Percentiles rank a stretch among this genome's conserved stretches.
These are phyloP conservation scores for Syzygium oleosum DNA, from an alignment of 345 rosid genomes.

Conservation along the genomic window DNA sequence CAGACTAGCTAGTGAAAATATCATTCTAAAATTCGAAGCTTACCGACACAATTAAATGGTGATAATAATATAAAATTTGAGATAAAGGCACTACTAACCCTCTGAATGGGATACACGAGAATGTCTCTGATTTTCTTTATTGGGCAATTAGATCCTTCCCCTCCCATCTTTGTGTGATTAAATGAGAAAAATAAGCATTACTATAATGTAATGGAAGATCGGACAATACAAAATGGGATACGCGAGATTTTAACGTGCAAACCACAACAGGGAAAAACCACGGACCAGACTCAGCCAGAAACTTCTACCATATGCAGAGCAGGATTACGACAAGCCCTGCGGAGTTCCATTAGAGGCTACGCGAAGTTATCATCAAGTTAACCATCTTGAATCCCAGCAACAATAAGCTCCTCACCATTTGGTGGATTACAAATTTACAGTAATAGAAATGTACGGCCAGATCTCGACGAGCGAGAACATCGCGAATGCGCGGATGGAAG, in stretches of 20 bases:
- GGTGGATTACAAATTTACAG: no score
- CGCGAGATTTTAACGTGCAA: neutral
- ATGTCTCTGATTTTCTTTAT: neutral
- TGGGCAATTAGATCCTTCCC: neutral
- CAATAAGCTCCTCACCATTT: no score
- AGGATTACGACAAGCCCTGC: no score
- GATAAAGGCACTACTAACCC: neutral
- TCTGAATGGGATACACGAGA: no score
- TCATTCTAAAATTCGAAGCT: neutral
- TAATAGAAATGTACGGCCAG: no score
- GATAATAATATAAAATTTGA: neutral
- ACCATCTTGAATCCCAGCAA: no score
- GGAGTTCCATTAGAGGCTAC: no score
- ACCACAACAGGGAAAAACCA: neutral
- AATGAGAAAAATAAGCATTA: neutral
- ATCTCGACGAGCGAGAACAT: no score
- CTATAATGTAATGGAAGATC: neutral
- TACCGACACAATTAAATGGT: neutral
- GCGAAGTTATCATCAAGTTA: no score
- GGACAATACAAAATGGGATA: no score
- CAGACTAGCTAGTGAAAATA: neutral
- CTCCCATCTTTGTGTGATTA: neutral
- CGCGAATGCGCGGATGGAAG: no score
- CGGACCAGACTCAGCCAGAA: neutral
- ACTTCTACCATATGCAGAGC: neutral